phyloP scores from a whole-genome alignment of 1,284 basidiomycete genomes.

The Stygiomarasmius scandens region DNA sequence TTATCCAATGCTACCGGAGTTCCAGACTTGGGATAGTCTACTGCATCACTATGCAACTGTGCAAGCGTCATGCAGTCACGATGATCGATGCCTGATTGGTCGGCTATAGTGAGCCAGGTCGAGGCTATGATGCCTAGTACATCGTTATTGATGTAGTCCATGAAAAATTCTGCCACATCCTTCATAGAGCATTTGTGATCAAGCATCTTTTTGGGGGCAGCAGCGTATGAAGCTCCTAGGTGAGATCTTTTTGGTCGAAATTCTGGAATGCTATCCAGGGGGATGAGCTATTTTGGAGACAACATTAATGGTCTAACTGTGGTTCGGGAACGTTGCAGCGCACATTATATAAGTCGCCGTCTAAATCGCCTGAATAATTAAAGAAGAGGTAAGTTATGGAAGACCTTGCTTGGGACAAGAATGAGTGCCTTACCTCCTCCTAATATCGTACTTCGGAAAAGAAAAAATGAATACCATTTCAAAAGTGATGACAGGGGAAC shows the following conservation, averaged over 20 bases:
- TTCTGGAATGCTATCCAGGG: conserved; percentile 38
- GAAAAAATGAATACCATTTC: conserved; percentile 23
- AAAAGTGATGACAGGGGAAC: conserved; percentile 47
- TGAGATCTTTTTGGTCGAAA: conserved; percentile 34
- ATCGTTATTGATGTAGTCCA: conserved; percentile 72
- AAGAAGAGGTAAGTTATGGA: conserved; percentile 27
- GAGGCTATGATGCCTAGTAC: conserved; percentile 64
- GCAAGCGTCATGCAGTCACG: conserved; percentile 64
- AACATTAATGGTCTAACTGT: conserved; percentile 59
- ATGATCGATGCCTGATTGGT: conserved; percentile 63
- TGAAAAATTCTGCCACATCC: conserved; percentile 75
- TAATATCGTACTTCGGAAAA: too few relatives aligned
- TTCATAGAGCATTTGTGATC: conserved; percentile 59
- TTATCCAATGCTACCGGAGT: conserved; percentile 42
- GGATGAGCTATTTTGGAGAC: conserved; percentile 37
- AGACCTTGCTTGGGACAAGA: conserved; percentile 39
- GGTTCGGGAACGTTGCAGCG: conserved; percentile 41
- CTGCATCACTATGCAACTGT: conserved; percentile 68
- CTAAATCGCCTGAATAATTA: conserved; percentile 33
- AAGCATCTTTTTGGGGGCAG: conserved; percentile 50
- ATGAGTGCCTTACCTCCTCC: too few relatives aligned
- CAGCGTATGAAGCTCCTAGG: conserved; percentile 54
- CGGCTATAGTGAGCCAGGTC: conserved; percentile 69
- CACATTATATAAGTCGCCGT: conserved; percentile 58
- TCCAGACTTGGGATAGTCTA: conserved; percentile 71